Percentiles rank a stretch among this genome's conserved stretches.
These are phyloP conservation scores for Hymenoscyphus salicellus DNA, from an alignment of 2,329 filamentous ascomycete genomes.

Conservation along the genomic window DNA sequence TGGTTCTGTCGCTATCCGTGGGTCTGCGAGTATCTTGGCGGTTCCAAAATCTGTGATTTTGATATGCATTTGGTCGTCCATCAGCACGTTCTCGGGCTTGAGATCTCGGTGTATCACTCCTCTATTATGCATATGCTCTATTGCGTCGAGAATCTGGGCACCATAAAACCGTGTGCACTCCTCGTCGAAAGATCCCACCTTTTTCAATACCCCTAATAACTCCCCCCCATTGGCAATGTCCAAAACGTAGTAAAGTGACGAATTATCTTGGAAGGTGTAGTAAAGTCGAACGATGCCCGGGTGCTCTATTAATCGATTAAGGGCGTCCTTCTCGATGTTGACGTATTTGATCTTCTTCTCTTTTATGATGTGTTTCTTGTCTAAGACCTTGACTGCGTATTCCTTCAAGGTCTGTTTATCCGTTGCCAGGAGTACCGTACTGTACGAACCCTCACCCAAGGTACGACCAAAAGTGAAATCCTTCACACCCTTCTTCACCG, in stretches of 20 bases:
- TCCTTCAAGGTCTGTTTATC: constrained; percentile 93
- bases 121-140: constrained; percentile 96
- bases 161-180: constrained; percentile 94
- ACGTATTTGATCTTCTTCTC: constrained; percentile 99
- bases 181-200: constrained; percentile 88
- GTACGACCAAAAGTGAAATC: constrained; percentile 93
- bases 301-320: constrained; percentile 93
- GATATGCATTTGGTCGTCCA: constrained; percentile 94
- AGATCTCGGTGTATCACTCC: constrained; percentile 95
- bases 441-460: constrained; percentile 95
- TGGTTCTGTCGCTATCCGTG: constrained; percentile 37
- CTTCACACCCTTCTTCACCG: constrained; percentile 94
- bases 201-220: constrained; percentile 87
- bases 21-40: constrained; percentile 79
- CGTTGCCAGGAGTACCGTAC: constrained; percentile 87
- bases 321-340: constrained; percentile 97
- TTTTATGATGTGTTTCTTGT: constrained; percentile 99
- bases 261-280: constrained; percentile 97
- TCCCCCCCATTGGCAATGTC: constrained; percentile 92
- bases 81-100: constrained; percentile 93
- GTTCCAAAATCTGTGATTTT: constrained; percentile 99
- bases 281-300: constrained; percentile 95
- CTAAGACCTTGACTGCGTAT: constrained; percentile 96
- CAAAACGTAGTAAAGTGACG: constrained; percentile 92
- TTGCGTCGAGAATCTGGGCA: constrained; percentile 91